Percentiles rank a stretch among this genome's conserved stretches.
Conservation (phyloP, 2,329 filamentous ascomycete genomes). For the Albophoma yamanashiensis region DNA sequence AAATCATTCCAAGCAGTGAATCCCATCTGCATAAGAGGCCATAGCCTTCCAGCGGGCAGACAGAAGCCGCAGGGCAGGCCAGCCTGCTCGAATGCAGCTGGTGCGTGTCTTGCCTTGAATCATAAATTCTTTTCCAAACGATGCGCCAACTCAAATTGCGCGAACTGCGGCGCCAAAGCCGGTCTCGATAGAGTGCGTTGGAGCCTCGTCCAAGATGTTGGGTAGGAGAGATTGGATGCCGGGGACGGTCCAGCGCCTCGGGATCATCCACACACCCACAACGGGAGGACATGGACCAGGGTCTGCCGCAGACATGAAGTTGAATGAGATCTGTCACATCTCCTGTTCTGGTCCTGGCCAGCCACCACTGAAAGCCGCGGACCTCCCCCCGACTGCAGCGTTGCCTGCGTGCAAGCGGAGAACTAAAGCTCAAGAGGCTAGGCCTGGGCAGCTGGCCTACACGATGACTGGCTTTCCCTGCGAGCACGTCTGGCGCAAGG, state of each 20-base stretch:
- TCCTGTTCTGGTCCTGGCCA: constrained; percentile 5
- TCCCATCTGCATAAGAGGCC: neutral
- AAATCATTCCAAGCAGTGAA: neutral
- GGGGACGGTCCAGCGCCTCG: constrained; percentile 14
- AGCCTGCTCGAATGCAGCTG: neutral
- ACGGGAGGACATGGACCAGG: constrained; percentile 4
- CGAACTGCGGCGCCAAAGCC: neutral
- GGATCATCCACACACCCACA: constrained; percentile 13
- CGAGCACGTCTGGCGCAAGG: neutral
- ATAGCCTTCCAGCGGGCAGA: neutral
- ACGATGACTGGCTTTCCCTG: neutral
- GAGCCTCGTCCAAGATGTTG: constrained; percentile 3
- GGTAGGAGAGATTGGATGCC: constrained; percentile 4
- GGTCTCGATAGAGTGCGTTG: neutral
- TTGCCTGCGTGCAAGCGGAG: constrained; percentile 3
- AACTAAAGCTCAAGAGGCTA: neutral
- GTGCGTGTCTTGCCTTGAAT: neutral
- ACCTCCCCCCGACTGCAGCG: constrained; percentile 4
- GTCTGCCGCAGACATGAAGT: constrained; percentile 7
- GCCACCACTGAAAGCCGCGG: constrained; percentile 4
- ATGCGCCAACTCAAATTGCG: neutral
- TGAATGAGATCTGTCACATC: constrained; percentile 16
- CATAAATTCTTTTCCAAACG: neutral
- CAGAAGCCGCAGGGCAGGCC: neutral
- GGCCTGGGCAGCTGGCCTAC: neutral